A percentile compares a stretch with the other conserved stretches of the same genome.
These are phyloP conservation scores for Irpex lacteus DNA, from an alignment of 1,284 basidiomycete species.

Conservation along the genomic window DNA sequence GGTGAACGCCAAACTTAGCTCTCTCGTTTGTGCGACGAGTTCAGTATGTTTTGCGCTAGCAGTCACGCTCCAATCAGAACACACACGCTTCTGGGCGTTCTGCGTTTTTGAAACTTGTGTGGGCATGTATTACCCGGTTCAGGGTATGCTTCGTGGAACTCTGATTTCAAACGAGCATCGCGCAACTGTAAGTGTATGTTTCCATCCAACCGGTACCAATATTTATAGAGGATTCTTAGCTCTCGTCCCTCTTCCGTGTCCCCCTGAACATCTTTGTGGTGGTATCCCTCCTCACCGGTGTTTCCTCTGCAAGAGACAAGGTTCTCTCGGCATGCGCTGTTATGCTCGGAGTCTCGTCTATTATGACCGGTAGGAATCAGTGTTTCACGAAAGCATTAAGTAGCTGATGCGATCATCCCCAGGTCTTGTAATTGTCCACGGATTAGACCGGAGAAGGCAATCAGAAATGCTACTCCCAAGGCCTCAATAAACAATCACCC, in stretches of 20 bases:
- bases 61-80: constrained; percentile 42
- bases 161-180: constrained; percentile 72
- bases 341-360: constrained; percentile 56
- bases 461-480: background rate
- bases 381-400: constrained; percentile 7
- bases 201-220: background rate
- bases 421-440: constrained; percentile 16
- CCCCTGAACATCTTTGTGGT: constrained; percentile 75
- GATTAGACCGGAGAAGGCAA: constrained; percentile 10
- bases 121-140: constrained; percentile 76
- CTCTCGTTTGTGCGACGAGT: constrained; percentile 56
- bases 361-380: constrained; percentile 45
- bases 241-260: constrained; percentile 70
- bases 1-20: constrained; percentile 67
- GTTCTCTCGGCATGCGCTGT: constrained; percentile 60
- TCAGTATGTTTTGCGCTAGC: constrained; percentile 55
- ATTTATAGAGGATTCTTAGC: constrained; percentile 32
- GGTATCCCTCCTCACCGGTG: constrained; percentile 65
- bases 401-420: background rate
- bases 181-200: constrained; percentile 53
- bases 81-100: constrained; percentile 66
- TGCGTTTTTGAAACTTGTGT: constrained; percentile 74
- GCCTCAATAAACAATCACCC: background rate
- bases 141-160: constrained; percentile 69
- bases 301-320: constrained; percentile 58